Percentiles rank a stretch among this genome's conserved stretches.
These are phyloP conservation scores for Diospyros kaki DNA, from an alignment of 148 eudicot species.

Conservation along the genomic window DNA sequence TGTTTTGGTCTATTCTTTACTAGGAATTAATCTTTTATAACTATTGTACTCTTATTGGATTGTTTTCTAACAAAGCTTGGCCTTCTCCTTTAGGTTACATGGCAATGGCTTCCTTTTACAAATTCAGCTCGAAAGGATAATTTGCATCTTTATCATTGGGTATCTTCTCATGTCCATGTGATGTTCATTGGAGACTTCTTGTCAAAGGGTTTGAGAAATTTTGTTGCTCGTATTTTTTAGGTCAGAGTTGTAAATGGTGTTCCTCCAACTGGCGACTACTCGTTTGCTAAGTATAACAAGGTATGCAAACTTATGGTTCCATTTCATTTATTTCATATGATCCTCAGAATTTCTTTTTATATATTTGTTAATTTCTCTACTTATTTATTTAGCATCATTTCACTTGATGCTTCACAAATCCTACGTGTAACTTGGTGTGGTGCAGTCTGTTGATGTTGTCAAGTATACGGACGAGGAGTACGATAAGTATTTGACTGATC, in stretches of 20 bases:
- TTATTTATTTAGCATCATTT: neutral
- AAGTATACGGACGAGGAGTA: constrained; percentile 94
- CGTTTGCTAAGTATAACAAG: constrained; percentile 93
- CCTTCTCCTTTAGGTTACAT: constrained; percentile 54
- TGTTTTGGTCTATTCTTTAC: neutral
- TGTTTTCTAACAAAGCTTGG: neutral
- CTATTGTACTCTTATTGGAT: neutral
- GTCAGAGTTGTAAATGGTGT: constrained; percentile 90
- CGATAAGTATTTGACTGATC: constrained; percentile 69
- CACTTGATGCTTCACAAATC: neutral
- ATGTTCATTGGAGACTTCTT: neutral
- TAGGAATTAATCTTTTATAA: neutral
- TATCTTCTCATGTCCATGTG: neutral
- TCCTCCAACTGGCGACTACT: constrained; percentile 92
- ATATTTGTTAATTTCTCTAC: neutral
- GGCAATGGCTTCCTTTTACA: constrained; percentile 95
- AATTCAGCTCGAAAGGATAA: constrained; percentile 38
- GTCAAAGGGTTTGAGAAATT: neutral
- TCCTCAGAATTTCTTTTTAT: neutral
- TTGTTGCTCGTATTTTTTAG: constrained; percentile 27
- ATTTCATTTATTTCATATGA: constrained; percentile 24
- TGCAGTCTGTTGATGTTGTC: constrained; percentile 79
- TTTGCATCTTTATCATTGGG: constrained; percentile 14
- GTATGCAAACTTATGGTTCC: constrained; percentile 85
- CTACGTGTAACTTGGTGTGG: constrained; percentile 13